Percentiles rank a stretch among this genome's conserved stretches.
phyloP scores from a whole-genome alignment of 768 basidiomycete genomes.

The Agaricus blazei region DNA sequence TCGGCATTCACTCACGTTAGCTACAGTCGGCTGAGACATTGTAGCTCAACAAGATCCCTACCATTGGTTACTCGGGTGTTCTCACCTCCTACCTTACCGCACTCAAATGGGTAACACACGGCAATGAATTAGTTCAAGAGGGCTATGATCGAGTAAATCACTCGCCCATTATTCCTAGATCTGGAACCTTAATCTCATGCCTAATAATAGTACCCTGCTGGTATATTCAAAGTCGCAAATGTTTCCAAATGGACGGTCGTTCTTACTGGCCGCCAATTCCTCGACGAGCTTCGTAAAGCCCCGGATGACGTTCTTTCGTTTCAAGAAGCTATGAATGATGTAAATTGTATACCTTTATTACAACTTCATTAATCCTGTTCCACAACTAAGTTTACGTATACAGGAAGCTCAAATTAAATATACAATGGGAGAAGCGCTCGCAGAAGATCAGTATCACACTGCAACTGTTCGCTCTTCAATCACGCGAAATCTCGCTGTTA shows the following conservation, averaged over 20 bases:
- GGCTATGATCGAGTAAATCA: slow-evolving; percentile 10
- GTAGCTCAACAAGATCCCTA: slow-evolving; percentile 11
- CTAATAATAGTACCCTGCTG: slow-evolving; percentile 7
- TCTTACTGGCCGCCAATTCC: slow-evolving; percentile 18
- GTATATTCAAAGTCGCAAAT: slow-evolving; percentile 12
- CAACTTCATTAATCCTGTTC: not conserved
- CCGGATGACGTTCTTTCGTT: slow-evolving; percentile 33
- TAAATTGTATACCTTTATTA: slow-evolving; percentile 11
- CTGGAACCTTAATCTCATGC: not conserved
- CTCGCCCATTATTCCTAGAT: not conserved
- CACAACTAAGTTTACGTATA: not conserved
- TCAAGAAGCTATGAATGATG: slow-evolving; percentile 24
- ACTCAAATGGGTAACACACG: slow-evolving; percentile 7
- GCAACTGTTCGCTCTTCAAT: slow-evolving; percentile 25
- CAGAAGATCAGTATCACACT: slow-evolving; percentile 26
- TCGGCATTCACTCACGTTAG: not conserved
- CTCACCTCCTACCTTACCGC: slow-evolving; percentile 10
- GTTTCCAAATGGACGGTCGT: slow-evolving; percentile 33
- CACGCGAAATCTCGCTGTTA: slow-evolving; percentile 31
- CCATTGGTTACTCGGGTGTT: slow-evolving; percentile 9
- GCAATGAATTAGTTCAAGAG: slow-evolving; percentile 8
- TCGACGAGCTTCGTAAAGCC: slow-evolving; percentile 37
- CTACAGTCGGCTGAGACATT: not conserved
- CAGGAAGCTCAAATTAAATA: slow-evolving; percentile 31
- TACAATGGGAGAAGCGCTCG: slow-evolving; percentile 29